Evolutionary conservation across 2,329 filamentous ascomycete genomes (phyloP), one percentile per base, ranked within the genome.

Genomic region (Zopfia rhizophila): DNA sequence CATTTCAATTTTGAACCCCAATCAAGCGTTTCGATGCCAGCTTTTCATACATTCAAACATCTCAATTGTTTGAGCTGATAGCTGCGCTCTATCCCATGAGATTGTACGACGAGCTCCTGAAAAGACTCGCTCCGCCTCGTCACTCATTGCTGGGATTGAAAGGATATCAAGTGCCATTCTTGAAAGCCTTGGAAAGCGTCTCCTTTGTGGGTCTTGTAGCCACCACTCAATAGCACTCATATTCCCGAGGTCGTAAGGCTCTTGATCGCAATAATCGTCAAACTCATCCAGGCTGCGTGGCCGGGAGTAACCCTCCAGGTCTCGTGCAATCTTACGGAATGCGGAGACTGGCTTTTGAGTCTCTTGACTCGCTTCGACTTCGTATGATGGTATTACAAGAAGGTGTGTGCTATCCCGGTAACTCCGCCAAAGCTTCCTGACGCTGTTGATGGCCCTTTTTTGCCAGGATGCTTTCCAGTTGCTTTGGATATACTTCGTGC

Each of bases 101-200:
- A 45, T 48, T 28, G 45, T 48, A 43, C 48, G 44, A 36, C 38
- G 23, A n/a, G 40, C 48, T 30, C 29, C 30, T 14, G 27, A 48
- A 31, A 52, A 52, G 11, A 38, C 35, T 35, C 27, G 18, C 35
- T 52, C 45, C 29, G 35, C 12, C 33, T 48, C 36, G 16, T 41
- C 31, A 29, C 48, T 52, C 38, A 52, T 38, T 44, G 38, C 37
- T 3, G 38, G 42, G 28, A 46, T 46, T 27, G 32, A 52, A 25
- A 52, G 45, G 21, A 52, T 38, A 14, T 52, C 31, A 32, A 52
- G 22, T 32, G 43, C 38, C 13, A 50, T 18, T 14, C 12, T 8
- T 24, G 33, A 45, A 6, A 50, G 35, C 17, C 14, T 18, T 32
- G 37, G 43, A 30, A 23, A 50, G 18, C 22, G 39, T 25, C n/a